Base-by-base conservation (phyloP, 371 early-diverging fungal species). In the Mucor piriformis region DNA sequence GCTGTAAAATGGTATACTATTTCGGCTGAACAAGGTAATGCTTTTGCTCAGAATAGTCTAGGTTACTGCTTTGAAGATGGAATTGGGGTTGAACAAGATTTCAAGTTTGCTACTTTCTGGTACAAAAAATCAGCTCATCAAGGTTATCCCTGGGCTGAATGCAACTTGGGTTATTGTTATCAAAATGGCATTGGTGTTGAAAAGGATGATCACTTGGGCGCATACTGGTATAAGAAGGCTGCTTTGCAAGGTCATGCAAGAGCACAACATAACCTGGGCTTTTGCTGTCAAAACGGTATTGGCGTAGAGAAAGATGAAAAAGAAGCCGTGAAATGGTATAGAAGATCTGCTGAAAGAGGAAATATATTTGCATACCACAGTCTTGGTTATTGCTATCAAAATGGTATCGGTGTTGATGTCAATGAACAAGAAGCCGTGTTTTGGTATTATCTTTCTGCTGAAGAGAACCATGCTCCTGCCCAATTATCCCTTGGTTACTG, bases 1-100 rank as follows among this genome's bases (percentile, higher is more conserved):
- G 90, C 97, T 0, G 77, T 95, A 18, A 91, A 91, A 63, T 95
- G 91, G 69, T 99, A 92, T 67, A 87, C 90, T 60, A 91, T 95
- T 73, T 91, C 95, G 0, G 97, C 98, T 0, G 83, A 83, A 50
- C 76, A 81, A 43, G 94, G 93, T 11, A 88, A 89, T 64, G 83
- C 86, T 37, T 87, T 87, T 58, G 94, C 94, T 23, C 88, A 91
- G 59, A 88, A 90, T 68, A 73, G 81, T 23, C 72, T 93, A 12
- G 94, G 91, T 3, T 84, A 85, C 25, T 93, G 93, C 66, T 92
- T 83, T 64, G 88, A 87, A 49, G 83, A 90, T 57, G 91, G 91
- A 13, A 78, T 88, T 42, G 92, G 89, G 8, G 81, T 92, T 11
- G 67, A 62, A 57, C 67, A 77, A 64, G 77, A 83, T 44, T 38